phyloP scores from a whole-genome alignment of 345 rosid genomes.

The Dipteronia dyeriana region DNA sequence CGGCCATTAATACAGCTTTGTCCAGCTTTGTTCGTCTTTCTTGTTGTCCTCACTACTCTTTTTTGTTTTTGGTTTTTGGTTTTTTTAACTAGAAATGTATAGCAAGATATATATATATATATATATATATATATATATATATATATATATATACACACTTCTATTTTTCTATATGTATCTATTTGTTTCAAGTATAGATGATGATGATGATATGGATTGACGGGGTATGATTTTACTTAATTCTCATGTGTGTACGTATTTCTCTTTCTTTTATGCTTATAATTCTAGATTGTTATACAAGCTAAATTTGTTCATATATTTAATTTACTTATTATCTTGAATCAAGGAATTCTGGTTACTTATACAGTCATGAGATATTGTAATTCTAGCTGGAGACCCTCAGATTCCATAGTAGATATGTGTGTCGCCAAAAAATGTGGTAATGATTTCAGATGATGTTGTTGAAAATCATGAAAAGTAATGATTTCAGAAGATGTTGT shows the following conservation, averaged over 20 bases:
- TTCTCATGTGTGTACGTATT: not conserved
- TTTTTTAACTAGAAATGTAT: slow-evolving; percentile 33
- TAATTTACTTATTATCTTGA: not conserved
- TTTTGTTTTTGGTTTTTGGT: slow-evolving; percentile 3
- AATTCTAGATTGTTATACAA: not conserved
- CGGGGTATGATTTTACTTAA: not conserved
- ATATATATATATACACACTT: not conserved
- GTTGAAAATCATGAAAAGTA: not conserved
- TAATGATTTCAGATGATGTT: too few relatives aligned
- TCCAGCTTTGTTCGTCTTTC: slow-evolving; percentile 29
- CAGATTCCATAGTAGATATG: not conserved
- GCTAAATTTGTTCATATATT: not conserved
- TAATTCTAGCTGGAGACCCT: not conserved
- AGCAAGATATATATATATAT: slow-evolving; percentile 21
- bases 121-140: not conserved
- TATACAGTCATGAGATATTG: not conserved
- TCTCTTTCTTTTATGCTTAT: not conserved
- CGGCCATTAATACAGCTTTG: slow-evolving; percentile 24
- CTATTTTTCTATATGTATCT: slow-evolving; percentile 26
- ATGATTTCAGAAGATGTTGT: not conserved
- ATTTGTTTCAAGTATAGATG: slow-evolving; percentile 17
- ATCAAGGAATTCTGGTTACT: not conserved
- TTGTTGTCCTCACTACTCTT: slow-evolving; percentile 6
- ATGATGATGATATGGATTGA: not conserved
- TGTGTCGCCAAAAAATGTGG: too few relatives aligned